A percentile compares a stretch with the other conserved stretches of the same genome.
Evolutionary conservation across 2,329 filamentous ascomycete genomes (phyloP).

Genomic region (Fusarium newnesense): DNA sequence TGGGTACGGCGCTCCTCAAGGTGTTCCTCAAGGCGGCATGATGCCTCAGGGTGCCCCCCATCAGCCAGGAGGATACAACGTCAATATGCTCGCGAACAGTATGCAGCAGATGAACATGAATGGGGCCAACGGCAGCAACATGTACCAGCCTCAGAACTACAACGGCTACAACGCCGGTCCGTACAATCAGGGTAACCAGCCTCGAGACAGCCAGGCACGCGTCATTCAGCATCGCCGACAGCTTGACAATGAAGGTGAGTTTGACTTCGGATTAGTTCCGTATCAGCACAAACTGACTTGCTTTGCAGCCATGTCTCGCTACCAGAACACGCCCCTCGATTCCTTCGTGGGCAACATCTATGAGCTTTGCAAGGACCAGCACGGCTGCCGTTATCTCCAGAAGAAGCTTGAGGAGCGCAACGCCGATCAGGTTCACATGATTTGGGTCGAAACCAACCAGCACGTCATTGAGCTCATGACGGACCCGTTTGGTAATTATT

Average conservation of each 20-base stretch:
- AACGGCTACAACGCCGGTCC: conserved; percentile 65
- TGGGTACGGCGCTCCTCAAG: conserved; percentile 45
- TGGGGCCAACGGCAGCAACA: conserved; percentile 52
- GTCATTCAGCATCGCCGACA: conserved; percentile 80
- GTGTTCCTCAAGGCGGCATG: conserved; percentile 22
- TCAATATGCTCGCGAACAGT: conserved; percentile 69
- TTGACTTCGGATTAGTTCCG: background rate
- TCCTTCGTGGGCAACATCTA: conserved; percentile 86
- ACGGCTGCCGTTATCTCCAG: conserved; percentile 95
- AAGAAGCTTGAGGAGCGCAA: conserved; percentile 95
- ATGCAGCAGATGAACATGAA: conserved; percentile 74
- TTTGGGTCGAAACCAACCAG: conserved; percentile 91
- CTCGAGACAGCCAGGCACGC: conserved; percentile 79
- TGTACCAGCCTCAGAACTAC: conserved; percentile 69
- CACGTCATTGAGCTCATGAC: conserved; percentile 99
- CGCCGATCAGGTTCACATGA: conserved; percentile 85
- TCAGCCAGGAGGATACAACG: conserved; percentile 45
- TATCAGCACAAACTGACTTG: conserved; percentile 43
- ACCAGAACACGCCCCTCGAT: conserved; percentile 84
- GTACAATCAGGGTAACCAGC: conserved; percentile 62
- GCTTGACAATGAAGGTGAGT: conserved; percentile 75
- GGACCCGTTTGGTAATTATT: conserved; percentile 98
- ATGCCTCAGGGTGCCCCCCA: conserved; percentile 33
- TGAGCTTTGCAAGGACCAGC: conserved; percentile 94
- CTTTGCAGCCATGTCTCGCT: conserved; percentile 75